Percentiles rank a stretch among this genome's conserved stretches.
Conservation (phyloP, 371 early-diverging fungal species). For the Actinomortierella ambigua region DNA sequence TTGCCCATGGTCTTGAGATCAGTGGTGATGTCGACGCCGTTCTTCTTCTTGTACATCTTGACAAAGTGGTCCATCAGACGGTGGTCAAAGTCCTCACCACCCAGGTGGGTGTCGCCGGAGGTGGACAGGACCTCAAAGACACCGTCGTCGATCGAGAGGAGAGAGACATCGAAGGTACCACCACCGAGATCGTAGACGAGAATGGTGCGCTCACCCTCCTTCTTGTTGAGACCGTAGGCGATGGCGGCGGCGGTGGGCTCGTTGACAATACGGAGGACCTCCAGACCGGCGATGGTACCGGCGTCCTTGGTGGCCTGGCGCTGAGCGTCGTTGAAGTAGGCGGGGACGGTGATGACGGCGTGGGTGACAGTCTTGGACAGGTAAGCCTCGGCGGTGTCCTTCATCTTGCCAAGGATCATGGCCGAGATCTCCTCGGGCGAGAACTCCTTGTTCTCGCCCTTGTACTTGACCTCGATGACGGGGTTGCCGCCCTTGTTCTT, state of each 20-base stretch:
- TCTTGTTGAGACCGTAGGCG: slow-evolving; percentile 91
- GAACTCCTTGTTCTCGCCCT: slow-evolving; percentile 89
- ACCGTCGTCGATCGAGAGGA: slow-evolving; percentile 93
- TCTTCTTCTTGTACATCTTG: slow-evolving; percentile 83
- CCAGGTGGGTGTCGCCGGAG: slow-evolving; percentile 94
- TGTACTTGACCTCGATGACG: slow-evolving; percentile 92
- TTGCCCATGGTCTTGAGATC: slow-evolving; percentile 85
- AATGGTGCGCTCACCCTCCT: slow-evolving; percentile 75
- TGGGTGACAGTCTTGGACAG: slow-evolving; percentile 83
- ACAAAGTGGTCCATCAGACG: slow-evolving; percentile 78
- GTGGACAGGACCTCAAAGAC: slow-evolving; percentile 96
- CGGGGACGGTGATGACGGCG: slow-evolving; percentile 85
- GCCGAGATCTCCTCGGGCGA: slow-evolving; percentile 96
- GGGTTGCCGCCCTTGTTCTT: slow-evolving; percentile 93
- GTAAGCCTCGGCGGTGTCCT: slow-evolving; percentile 90
- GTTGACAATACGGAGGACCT: slow-evolving; percentile 96
- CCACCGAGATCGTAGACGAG: slow-evolving; percentile 99
- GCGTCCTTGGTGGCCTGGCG: slow-evolving; percentile 98
- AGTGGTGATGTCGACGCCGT: slow-evolving; percentile 70
- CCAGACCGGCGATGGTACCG: slow-evolving; percentile 93
- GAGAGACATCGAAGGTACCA: slow-evolving; percentile 98
- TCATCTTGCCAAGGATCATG: slow-evolving; percentile 95
- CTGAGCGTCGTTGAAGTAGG: slow-evolving; percentile 90
- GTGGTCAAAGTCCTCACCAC: slow-evolving; percentile 98
- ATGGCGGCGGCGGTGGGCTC: slow-evolving; percentile 99